These are phyloP conservation scores for Plasmodium adleri DNA, from an alignment of 169 alveolate species.

Conservation along the genomic window DNA sequence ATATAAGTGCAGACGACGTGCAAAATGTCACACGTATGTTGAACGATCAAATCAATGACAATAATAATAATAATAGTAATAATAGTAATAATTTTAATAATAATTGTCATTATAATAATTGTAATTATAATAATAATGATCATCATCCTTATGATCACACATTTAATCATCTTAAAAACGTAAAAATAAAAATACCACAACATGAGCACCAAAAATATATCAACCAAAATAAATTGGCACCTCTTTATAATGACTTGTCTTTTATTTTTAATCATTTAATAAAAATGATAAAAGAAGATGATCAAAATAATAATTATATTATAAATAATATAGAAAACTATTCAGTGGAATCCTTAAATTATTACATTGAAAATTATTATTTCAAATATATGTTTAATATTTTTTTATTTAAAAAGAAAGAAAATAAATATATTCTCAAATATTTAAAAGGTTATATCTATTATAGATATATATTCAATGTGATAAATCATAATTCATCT, in stretches of 20 bases:
- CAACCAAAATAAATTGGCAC: no score
- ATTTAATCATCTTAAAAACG: background rate
- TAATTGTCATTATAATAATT: no score
- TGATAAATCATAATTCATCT: background rate
- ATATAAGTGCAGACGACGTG: background rate
- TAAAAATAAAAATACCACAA: no score
- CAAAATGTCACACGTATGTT: background rate
- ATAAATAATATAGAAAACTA: background rate
- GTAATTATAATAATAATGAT: background rate
- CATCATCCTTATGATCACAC: background rate
- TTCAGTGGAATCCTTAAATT: conserved; percentile 33
- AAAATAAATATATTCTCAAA: conserved; percentile 4
- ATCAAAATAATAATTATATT: background rate
- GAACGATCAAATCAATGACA: background rate
- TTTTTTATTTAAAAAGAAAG: conserved; percentile 34
- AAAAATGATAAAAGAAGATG: conserved; percentile 5
- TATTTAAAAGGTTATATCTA: conserved; percentile 43
- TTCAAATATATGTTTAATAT: conserved; percentile 42
- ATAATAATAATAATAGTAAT: no score
- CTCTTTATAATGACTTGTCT: conserved; percentile 4
- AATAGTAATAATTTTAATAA: no score
- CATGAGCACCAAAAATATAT: no score
- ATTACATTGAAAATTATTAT: conserved; percentile 23
- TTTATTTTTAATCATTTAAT: conserved; percentile 21
- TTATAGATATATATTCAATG: conserved; percentile 17